phyloP scores from a whole-genome alignment of 495 filamentous ascomycete genomes.

The Pyrenula aspistea region DNA sequence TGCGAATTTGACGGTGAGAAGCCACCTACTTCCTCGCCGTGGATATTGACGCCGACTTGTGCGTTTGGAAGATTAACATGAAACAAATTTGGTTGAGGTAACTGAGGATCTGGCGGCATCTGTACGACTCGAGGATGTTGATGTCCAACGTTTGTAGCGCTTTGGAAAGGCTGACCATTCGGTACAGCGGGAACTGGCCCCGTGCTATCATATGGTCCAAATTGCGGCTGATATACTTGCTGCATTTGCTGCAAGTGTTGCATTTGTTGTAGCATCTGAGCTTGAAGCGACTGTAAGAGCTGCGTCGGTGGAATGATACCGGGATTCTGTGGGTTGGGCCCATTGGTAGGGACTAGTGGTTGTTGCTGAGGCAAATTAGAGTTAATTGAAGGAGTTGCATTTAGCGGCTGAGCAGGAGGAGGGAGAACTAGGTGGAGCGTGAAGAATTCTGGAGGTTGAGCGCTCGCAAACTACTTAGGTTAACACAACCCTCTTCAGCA shows the following conservation, averaged over 20 bases:
- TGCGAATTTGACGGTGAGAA: too few species aligned
- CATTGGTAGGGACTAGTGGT: not conserved
- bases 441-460: not conserved
- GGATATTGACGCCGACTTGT: too few species aligned
- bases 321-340: not conserved
- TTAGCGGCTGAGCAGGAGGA: not conserved
- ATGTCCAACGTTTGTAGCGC: not conserved
- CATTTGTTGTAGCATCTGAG: slow-evolving; percentile 4
- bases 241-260: slow-evolving; percentile 7
- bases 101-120: too few species aligned
- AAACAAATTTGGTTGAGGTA: too few species aligned
- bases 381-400: not conserved
- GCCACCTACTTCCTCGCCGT: too few species aligned
- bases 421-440: not conserved
- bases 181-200: not conserved
- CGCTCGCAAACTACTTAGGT: not conserved
- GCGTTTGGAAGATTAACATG: too few species aligned
- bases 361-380: not conserved
- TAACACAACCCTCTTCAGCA: not conserved
- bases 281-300: not conserved
- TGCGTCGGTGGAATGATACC: slow-evolving; percentile 1
- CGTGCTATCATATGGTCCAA: not conserved
- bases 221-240: slow-evolving; percentile 7
- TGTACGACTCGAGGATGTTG: not conserved
- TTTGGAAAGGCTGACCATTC: not conserved